These are phyloP conservation scores for Sistotremastrum niveocremeum DNA, from an alignment of 768 basidiomycete species.

Conservation along the genomic window DNA sequence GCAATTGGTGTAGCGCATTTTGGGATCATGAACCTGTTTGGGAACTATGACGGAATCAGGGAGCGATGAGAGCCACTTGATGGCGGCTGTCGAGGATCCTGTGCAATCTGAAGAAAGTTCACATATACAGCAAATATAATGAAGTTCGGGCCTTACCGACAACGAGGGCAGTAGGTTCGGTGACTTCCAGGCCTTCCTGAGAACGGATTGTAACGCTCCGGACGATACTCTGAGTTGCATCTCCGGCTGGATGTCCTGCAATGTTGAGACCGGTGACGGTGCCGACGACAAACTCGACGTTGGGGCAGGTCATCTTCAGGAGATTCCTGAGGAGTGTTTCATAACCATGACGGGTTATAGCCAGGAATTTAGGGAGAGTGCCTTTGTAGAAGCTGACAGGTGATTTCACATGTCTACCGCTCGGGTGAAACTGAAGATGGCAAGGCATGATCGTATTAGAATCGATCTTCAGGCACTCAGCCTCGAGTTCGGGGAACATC, in stretches of 20 bases:
- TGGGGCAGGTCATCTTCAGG: slow-evolving; percentile 10
- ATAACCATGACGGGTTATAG: slow-evolving; percentile 12
- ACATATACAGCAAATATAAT: neutral
- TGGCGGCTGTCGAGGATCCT: slow-evolving; percentile 15
- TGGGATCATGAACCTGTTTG: slow-evolving; percentile 13
- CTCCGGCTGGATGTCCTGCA: neutral
- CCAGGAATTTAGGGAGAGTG: slow-evolving; percentile 10
- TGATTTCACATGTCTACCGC: too few relatives aligned
- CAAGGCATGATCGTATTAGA: too few relatives aligned
- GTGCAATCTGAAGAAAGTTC: slow-evolving; percentile 16
- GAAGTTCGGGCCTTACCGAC: slow-evolving; percentile 6
- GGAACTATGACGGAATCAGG: slow-evolving; percentile 9
- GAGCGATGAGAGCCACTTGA: slow-evolving; percentile 13
- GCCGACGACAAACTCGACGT: slow-evolving; percentile 14
- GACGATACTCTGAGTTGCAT: neutral
- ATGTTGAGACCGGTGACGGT: slow-evolving; percentile 15
- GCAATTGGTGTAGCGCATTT: slow-evolving; percentile 12
- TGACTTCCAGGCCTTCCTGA: slow-evolving; percentile 4
- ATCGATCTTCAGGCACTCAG: neutral
- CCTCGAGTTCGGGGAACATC: slow-evolving; percentile 12
- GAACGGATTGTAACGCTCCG: slow-evolving; percentile 10
- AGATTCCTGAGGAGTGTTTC: slow-evolving; percentile 20
- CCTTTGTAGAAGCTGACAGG: neutral
- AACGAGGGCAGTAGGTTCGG: slow-evolving; percentile 11
- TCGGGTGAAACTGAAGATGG: too few relatives aligned